Percentiles rank a stretch among this genome's conserved stretches.
Evolutionary conservation across 2,329 filamentous ascomycete genomes (phyloP).

Genomic region (Pezicula carpinea): DNA sequence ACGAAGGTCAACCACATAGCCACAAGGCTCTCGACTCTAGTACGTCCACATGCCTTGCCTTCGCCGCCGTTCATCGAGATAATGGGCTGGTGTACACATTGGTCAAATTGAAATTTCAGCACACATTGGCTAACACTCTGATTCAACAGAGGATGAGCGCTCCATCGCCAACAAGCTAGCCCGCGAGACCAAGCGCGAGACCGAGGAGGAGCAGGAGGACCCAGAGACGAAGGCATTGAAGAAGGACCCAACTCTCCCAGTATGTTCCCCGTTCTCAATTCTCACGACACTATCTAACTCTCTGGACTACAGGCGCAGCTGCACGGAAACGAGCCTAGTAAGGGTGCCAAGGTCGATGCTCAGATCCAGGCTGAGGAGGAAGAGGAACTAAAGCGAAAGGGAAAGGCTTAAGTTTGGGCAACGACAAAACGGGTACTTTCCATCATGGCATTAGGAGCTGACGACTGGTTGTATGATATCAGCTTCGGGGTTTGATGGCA

Average conservation of each 20-base stretch:
- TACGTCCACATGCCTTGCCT: constrained; percentile 35
- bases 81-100: background rate
- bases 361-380: constrained; percentile 65
- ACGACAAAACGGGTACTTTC: too few species aligned
- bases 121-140: constrained; percentile 12
- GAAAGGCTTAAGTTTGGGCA: constrained; percentile 29
- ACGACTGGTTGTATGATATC: too few species aligned
- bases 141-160: constrained; percentile 59
- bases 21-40: constrained; percentile 69
- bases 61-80: background rate
- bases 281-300: constrained; percentile 28
- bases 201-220: constrained; percentile 38
- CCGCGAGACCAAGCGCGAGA: constrained; percentile 49
- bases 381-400: constrained; percentile 57
- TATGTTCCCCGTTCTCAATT: constrained; percentile 30
- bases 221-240: constrained; percentile 22
- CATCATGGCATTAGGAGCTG: too few species aligned
- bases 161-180: constrained; percentile 68
- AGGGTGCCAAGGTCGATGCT: constrained; percentile 68
- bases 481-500: too few species aligned
- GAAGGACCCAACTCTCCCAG: constrained; percentile 54
- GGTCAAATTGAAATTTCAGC: background rate
- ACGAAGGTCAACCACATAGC: constrained; percentile 67
- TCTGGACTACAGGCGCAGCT: constrained; percentile 43
- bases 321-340: constrained; percentile 71